Base-by-base conservation (phyloP, 371 early-diverging fungal species). In the Mucor saturninus region DNA sequence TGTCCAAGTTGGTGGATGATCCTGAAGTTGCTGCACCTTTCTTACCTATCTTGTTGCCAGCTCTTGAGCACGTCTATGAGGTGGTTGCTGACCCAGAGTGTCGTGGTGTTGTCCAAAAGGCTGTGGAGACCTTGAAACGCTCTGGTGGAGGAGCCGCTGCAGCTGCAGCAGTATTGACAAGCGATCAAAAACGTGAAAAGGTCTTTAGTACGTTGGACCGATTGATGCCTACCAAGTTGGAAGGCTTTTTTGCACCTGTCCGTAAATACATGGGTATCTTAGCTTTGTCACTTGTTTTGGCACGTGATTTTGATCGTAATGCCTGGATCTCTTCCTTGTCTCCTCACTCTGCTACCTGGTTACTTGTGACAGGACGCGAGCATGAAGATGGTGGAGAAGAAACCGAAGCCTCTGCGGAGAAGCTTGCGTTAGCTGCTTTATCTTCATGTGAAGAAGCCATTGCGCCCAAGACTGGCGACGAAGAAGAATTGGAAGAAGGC, bases 1-100 rank as follows among this genome's bases (percentile, higher is more conserved):
- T 93, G 86, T 92, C 87, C 75, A 92, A 92, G 79, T 83, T 93
- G 32, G 92, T 92, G 51, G 82, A 87, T 60, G 85, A 90, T 69
- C 92, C 93, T 43, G 83, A 81, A 38, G 88, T 90, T 43, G 92
- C 92, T 52, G 88, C 85, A 35, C 92, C 87, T 68, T 93, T 93
- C 84, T 72, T 93, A 73, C 92, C 92, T 55, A 74, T 86, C 56
- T 74, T 93, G 37, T 70, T 93, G 52, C 93, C 93, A 14, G 91
- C 87, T 60, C 80, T 93, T 42, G 88, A 91, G 59, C 80, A 85
- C 49, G 83, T 90, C 60, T 84, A 89, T 56, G 93, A 93, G 8
- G 82, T 85, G 21, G 90, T 85, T 54, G 88, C 91, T 40, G 87
- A 89, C 68, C 93, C 93, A 38, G 93, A 92, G 72, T 85, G 88